Evolutionary conservation across 257 asterid genomes (phyloP).

Genomic region (Marsdenia floribunda): DNA sequence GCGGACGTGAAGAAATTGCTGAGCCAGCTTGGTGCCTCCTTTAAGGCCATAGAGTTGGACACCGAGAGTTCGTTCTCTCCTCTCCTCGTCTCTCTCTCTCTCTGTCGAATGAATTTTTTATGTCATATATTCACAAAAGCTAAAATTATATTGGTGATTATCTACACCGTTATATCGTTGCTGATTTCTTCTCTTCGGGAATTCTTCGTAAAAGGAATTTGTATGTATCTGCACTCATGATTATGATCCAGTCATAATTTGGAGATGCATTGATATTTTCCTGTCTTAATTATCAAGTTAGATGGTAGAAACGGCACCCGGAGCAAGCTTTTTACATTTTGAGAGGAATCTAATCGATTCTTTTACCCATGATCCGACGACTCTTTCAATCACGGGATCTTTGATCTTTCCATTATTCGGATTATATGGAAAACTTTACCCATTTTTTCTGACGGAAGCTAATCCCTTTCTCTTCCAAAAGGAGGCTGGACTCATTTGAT

Average conservation of each 20-base stretch:
- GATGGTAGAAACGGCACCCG: background rate
- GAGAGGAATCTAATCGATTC: background rate
- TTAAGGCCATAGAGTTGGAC: constrained; percentile 66
- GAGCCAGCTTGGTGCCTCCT: constrained; percentile 57
- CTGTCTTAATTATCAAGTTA: background rate
- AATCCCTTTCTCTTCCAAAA: too few species aligned
- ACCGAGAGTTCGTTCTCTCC: constrained; percentile 45
- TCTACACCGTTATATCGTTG: background rate
- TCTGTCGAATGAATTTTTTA: background rate
- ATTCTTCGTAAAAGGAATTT: background rate
- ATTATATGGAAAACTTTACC: background rate
- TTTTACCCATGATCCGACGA: background rate
- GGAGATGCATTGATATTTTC: background rate
- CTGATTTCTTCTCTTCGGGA: background rate
- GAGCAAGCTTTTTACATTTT: too few species aligned
- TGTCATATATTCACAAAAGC: background rate
- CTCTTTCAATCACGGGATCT: too few species aligned
- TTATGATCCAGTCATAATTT: too few species aligned
- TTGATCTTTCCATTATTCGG: background rate
- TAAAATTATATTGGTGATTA: background rate
- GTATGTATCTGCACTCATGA: background rate
- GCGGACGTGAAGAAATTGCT: constrained; percentile 66
- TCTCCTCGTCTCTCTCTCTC: constrained; percentile 1
- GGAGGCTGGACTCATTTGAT: too few species aligned
- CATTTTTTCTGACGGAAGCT: too few species aligned